Percentiles rank a stretch among this genome's conserved stretches.
phyloP scores from a whole-genome alignment of 2,329 filamentous ascomycete species.

The Rhinocladiella mackenziei region DNA sequence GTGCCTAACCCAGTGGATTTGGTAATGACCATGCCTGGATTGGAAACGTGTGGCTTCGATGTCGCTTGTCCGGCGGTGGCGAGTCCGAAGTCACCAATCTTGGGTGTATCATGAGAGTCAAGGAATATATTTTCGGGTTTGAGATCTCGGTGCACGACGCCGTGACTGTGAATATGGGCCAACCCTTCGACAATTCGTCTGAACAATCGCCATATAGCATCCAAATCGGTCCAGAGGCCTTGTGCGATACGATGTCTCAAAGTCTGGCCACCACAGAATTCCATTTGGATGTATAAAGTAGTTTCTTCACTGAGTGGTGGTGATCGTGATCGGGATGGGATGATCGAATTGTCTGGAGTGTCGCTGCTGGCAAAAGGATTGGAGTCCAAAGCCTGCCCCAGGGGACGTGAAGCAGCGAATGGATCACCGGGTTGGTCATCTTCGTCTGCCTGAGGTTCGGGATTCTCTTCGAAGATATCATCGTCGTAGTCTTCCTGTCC shows the following conservation, averaged over 20 bases:
- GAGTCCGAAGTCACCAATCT: constrained; percentile 94
- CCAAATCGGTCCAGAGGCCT: constrained; percentile 66
- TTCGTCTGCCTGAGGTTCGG: constrained; percentile 17
- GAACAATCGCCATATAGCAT: constrained; percentile 85
- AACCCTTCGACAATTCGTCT: constrained; percentile 87
- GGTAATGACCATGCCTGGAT: constrained; percentile 18
- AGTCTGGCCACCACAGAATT: constrained; percentile 92
- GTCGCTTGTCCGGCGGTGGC: constrained; percentile 73
- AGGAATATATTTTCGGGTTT: constrained; percentile 99
- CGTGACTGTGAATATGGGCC: constrained; percentile 80
- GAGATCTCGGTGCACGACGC: constrained; percentile 91
- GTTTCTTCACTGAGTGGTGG: constrained; percentile 41
- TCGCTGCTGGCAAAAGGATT: constrained; percentile 15
- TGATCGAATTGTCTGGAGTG: constrained; percentile 11
- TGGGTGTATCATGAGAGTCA: constrained; percentile 81
- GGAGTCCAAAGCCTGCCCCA: not conserved
- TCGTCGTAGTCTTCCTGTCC: constrained; percentile 46
- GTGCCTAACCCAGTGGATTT: constrained; percentile 59
- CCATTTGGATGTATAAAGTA: constrained; percentile 96
- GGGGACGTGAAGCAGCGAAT: constrained; percentile 11
- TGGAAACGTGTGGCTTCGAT: constrained; percentile 10
- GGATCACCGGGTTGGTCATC: constrained; percentile 11
- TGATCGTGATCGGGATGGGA: constrained; percentile 10
- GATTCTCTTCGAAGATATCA: constrained; percentile 32
- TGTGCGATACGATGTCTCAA: constrained; percentile 77